phyloP scores from a whole-genome alignment of 2,329 filamentous ascomycete species.

The Verticillium tricorpus region DNA sequence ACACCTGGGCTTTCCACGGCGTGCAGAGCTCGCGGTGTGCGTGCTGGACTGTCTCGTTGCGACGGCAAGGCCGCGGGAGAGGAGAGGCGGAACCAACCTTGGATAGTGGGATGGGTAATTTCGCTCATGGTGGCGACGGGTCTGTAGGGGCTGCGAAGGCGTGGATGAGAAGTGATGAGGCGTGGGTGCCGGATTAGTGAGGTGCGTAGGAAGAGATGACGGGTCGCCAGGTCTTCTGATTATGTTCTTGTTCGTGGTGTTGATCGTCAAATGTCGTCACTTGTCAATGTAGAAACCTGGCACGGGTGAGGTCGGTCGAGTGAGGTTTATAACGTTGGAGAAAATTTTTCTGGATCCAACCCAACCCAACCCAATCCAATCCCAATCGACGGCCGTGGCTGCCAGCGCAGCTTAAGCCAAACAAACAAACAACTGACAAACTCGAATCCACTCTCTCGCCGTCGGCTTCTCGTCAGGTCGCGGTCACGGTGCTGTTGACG shows the following conservation, averaged over 20 bases:
- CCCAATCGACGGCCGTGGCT: background rate
- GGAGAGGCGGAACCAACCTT: slow-evolving; percentile 39
- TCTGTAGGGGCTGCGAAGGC: slow-evolving; percentile 3
- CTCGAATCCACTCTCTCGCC: background rate
- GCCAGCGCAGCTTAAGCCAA: background rate
- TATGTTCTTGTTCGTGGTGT: background rate
- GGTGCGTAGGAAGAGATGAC: background rate
- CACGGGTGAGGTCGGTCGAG: background rate
- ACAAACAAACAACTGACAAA: background rate
- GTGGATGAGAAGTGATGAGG: background rate
- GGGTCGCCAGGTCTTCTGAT: background rate
- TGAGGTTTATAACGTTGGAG: slow-evolving; percentile 1
- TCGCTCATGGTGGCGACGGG: slow-evolving; percentile 41
- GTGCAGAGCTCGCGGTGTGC: background rate
- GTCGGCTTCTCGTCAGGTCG: background rate
- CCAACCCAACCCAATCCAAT: background rate
- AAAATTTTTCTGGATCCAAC: slow-evolving; percentile 3
- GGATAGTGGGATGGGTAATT: slow-evolving; percentile 53
- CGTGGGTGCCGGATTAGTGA: slow-evolving; percentile 1
- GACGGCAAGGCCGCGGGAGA: background rate
- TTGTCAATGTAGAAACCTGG: background rate
- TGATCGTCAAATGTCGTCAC: background rate
- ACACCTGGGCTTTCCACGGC: background rate
- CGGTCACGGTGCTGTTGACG: too few species aligned
- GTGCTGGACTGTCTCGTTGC: background rate